Evolutionary conservation across 176 grass and related monocot species (phyloP).

Genomic region (Raddia distichophylla): DNA sequence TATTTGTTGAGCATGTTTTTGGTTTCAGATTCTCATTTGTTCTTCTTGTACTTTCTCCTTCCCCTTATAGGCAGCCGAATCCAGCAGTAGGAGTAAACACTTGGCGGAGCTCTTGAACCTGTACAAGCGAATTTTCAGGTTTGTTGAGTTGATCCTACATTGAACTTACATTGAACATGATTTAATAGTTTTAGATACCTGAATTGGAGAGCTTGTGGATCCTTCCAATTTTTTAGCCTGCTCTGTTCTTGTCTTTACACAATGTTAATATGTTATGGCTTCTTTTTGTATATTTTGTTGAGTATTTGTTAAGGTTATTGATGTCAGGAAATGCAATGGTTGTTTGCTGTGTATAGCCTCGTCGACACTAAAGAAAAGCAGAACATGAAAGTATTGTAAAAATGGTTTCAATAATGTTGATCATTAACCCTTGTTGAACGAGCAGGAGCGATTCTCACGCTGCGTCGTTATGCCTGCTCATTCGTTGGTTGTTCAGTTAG

Average conservation of each 20-base stretch:
- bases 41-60: no score
- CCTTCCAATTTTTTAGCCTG: conserved; percentile 14
- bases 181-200: not conserved
- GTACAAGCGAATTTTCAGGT: conserved; percentile 81
- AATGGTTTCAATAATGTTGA: no score
- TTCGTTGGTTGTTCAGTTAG: no score
- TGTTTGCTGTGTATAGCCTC: not conserved
- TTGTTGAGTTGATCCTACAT: conserved; percentile 15
- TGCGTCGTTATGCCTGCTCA: no score
- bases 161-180: conserved; percentile 25
- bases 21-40: not conserved
- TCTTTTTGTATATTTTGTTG: not conserved
- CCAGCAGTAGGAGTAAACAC: conserved; percentile 51
- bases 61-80: conserved; percentile 59
- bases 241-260: not conserved
- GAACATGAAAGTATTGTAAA: no score
- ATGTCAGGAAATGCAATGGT: not conserved
- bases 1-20: conserved; percentile 1
- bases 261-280: not conserved
- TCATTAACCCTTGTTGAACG: no score
- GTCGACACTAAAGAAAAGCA: no score
- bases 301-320: not conserved
- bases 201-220: not conserved
- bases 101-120: conserved; percentile 71
- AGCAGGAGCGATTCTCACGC: no score